Conservation (phyloP, 352 stramenopile species). For the Saprolegnia diclina region DNA sequence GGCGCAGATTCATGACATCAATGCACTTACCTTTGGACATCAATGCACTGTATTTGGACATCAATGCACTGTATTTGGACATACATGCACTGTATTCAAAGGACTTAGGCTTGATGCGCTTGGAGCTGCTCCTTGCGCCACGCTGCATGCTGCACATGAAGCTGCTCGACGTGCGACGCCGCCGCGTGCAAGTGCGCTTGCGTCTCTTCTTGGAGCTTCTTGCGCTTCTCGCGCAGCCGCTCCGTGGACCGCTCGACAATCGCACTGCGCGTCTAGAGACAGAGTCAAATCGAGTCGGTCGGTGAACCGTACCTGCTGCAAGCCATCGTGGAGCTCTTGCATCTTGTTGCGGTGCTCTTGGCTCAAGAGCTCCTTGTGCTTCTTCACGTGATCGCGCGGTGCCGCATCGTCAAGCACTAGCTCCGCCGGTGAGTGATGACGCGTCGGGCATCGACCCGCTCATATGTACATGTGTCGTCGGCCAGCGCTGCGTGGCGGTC, state of each 20-base stretch:
- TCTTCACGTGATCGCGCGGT: slow-evolving; percentile 12
- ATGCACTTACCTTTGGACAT: no score
- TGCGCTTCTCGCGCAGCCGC: slow-evolving; percentile 12
- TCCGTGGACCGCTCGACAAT: slow-evolving; percentile 22
- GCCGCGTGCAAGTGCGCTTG: slow-evolving; percentile 12
- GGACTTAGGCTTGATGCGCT: slow-evolving; percentile 15
- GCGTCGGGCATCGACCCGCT: not conserved
- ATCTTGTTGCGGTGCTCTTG: not conserved
- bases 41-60: slow-evolving; percentile 14
- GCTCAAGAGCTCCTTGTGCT: slow-evolving; percentile 23
- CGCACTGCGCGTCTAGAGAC: not conserved
- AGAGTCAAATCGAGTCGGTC: not conserved
- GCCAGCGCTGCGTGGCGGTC: not conserved
- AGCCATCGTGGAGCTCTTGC: not conserved
- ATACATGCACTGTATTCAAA: no score
- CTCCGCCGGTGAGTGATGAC: not conserved
- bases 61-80: slow-evolving; percentile 6
- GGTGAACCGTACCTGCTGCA: not conserved
- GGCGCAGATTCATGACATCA: no score
- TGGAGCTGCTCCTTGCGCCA: slow-evolving; percentile 20
- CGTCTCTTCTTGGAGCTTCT: slow-evolving; percentile 25
- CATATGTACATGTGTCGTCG: not conserved
- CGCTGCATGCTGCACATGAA: slow-evolving; percentile 11
- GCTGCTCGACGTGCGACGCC: slow-evolving; percentile 10
- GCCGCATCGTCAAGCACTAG: not conserved